phyloP scores from a whole-genome alignment of 257 asterid genomes.

The Solanum sitiens region DNA sequence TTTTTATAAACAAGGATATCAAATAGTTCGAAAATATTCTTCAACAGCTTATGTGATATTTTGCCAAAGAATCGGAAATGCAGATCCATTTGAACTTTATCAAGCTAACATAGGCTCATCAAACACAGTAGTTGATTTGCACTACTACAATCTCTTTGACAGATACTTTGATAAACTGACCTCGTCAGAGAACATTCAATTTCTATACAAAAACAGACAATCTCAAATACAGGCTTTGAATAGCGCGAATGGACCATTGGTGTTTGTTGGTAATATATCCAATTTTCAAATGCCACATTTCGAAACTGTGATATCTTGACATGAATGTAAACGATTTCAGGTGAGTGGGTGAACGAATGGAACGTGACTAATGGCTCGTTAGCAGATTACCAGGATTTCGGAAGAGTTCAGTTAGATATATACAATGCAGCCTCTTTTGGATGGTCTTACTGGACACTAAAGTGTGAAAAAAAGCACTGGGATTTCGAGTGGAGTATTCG shows the following conservation, averaged over 20 bases:
- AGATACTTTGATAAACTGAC: conserved; percentile 42
- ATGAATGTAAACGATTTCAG: conserved; percentile 21
- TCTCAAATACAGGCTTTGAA: conserved; percentile 54
- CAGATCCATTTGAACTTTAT: conserved; percentile 63
- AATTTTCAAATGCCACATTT: neutral
- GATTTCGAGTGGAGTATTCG: conserved; percentile 76
- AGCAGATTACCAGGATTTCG: conserved; percentile 55
- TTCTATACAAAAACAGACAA: conserved; percentile 41
- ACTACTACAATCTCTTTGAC: conserved; percentile 66
- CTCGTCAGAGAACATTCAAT: conserved; percentile 43
- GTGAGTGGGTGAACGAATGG: conserved; percentile 90
- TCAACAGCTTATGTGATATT: conserved; percentile 61
- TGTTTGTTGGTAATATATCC: conserved; percentile 43
- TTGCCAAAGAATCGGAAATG: conserved; percentile 69
- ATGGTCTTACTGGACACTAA: conserved; percentile 76
- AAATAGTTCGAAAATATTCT: conserved; percentile 55
- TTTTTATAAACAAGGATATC: conserved; percentile 56
- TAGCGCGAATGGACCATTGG: conserved; percentile 60
- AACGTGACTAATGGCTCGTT: conserved; percentile 38
- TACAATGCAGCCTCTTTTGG: conserved; percentile 69
- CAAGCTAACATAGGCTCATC: conserved; percentile 48
- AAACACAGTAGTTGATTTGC: conserved; percentile 66
- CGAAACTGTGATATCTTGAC: neutral
- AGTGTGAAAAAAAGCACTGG: conserved; percentile 63
- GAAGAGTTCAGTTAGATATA: conserved; percentile 58